Conservation (phyloP, 176 grass and related monocot genomes). For the Oryza coarctata region DNA sequence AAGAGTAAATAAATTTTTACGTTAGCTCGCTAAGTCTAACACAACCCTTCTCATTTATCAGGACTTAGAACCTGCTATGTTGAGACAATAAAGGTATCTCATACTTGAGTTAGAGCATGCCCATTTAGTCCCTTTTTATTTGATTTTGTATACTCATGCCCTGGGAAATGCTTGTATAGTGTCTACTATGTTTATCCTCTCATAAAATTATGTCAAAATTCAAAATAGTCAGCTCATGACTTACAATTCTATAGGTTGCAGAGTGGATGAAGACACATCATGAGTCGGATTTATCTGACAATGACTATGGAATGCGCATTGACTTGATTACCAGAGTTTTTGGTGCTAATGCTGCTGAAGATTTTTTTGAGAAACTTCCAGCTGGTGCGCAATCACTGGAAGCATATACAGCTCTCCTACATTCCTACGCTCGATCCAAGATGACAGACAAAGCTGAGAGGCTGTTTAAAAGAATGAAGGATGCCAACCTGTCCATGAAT, state of each 20-base stretch:
- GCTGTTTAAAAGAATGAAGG: constrained; percentile 71
- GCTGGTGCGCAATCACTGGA: constrained; percentile 57
- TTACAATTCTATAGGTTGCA: constrained; percentile 50
- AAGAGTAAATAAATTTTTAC: too few species aligned
- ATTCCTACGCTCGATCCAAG: constrained; percentile 74
- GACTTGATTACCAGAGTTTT: constrained; percentile 86
- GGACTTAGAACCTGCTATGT: too few species aligned
- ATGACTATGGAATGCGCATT: constrained; percentile 65
- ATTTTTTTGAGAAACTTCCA: constrained; percentile 80
- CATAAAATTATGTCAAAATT: neutral
- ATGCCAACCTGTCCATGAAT: constrained; percentile 36
- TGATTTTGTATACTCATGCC: neutral
- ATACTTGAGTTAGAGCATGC: too few species aligned
- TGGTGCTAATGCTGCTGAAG: constrained; percentile 63
- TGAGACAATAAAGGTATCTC: too few species aligned
- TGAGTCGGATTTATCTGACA: constrained; percentile 65
- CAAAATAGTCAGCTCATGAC: constrained; percentile 18
- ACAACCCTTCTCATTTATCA: too few species aligned
- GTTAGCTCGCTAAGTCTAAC: too few species aligned
- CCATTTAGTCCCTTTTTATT: neutral
- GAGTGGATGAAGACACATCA: constrained; percentile 86
- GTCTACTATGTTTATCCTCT: neutral
- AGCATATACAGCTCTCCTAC: constrained; percentile 76
- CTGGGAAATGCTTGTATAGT: neutral
- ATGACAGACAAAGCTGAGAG: constrained; percentile 68